Conservation (phyloP, 306 rosid species). For the Chamaecrista fasciculata region DNA sequence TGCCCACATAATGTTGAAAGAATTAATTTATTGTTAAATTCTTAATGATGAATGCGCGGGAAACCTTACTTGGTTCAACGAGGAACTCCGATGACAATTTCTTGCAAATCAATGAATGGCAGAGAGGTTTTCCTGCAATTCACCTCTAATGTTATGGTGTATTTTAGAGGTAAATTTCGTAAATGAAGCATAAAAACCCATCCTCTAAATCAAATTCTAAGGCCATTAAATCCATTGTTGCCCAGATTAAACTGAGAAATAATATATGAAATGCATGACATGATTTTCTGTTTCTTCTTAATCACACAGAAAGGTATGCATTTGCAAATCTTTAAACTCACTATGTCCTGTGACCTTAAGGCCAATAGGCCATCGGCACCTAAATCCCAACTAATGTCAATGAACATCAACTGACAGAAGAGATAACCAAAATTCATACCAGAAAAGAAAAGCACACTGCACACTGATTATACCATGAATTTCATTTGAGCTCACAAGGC, state of each 20-base stretch:
- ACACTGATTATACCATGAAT: not conserved
- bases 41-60: too few relatives aligned
- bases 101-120: too few relatives aligned
- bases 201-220: not conserved
- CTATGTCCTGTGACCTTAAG: too few relatives aligned
- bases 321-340: too few relatives aligned
- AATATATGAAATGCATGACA: not conserved
- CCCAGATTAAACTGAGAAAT: not conserved
- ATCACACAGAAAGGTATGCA: not conserved
- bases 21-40: too few relatives aligned
- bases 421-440: not conserved
- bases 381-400: too few relatives aligned
- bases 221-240: not conserved
- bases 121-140: too few relatives aligned
- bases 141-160: too few relatives aligned
- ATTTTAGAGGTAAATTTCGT: not conserved
- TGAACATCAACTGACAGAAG: not conserved
- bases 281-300: not conserved
- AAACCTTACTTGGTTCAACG: too few relatives aligned
- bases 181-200: not conserved
- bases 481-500: not conserved
- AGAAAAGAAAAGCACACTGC: not conserved
- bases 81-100: too few relatives aligned
- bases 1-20: too few relatives aligned
- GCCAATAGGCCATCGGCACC: too few relatives aligned